Percentiles rank a stretch among this genome's conserved stretches.
These are phyloP conservation scores for Meredithiella fracta DNA, from an alignment of 2,329 filamentous ascomycete genomes.

Conservation along the genomic window DNA sequence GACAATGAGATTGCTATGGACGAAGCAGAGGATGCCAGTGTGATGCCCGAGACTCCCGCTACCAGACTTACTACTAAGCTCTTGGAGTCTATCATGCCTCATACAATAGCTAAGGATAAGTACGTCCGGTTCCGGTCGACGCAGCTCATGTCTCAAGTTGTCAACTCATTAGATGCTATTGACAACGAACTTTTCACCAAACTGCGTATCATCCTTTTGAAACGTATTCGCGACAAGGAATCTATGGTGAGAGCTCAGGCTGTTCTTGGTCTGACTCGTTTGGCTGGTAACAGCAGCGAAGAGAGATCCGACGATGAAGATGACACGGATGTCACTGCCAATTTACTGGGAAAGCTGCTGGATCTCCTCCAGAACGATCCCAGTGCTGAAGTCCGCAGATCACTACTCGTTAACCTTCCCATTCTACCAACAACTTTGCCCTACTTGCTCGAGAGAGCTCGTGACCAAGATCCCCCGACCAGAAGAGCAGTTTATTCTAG, in stretches of 20 bases:
- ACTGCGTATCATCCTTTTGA: conserved; percentile 62
- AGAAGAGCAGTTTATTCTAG: conserved; percentile 74
- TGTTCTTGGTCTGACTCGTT: conserved; percentile 69
- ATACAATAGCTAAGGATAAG: conserved; percentile 83
- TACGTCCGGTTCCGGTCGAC: conserved; percentile 77
- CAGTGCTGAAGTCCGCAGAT: conserved; percentile 79
- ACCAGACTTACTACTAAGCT: conserved; percentile 61
- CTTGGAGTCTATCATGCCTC: conserved; percentile 53
- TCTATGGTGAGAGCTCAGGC: conserved; percentile 83
- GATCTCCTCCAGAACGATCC: conserved; percentile 87
- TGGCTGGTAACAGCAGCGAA: conserved; percentile 63
- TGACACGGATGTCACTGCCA: conserved; percentile 46
- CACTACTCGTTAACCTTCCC: conserved; percentile 78
- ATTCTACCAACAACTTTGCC: conserved; percentile 68
- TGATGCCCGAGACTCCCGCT: conserved; percentile 67
- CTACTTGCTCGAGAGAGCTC: conserved; percentile 74
- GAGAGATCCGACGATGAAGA: conserved; percentile 55
- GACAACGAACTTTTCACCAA: conserved; percentile 83
- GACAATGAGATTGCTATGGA: conserved; percentile 52
- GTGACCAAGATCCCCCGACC: conserved; percentile 74
- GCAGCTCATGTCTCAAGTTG: conserved; percentile 75
- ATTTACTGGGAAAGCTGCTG: conserved; percentile 66
- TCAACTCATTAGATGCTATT: conserved; percentile 82
- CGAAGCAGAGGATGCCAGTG: conserved; percentile 49
- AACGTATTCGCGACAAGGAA: conserved; percentile 85